Evolutionary conservation across 148 eudicot genomes (phyloP).

Genomic region (Heliosperma pusillum): DNA sequence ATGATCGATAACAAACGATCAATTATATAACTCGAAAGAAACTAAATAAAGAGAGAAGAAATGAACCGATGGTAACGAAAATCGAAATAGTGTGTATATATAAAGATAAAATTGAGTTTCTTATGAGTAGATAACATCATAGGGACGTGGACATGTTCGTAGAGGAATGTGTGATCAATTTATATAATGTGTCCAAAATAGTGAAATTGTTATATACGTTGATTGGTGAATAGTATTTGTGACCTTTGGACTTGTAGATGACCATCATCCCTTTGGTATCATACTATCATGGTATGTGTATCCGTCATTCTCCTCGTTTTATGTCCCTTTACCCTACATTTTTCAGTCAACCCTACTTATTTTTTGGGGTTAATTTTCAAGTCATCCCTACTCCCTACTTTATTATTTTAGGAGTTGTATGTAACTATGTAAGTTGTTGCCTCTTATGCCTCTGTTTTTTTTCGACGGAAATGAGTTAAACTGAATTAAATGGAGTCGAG

Average conservation of each 20-base stretch:
- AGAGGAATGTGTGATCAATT: neutral
- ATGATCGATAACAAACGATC: too few species aligned
- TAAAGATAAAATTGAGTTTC: neutral
- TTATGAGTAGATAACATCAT: constrained; percentile 6
- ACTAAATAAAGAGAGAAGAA: neutral
- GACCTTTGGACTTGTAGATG: constrained; percentile 18
- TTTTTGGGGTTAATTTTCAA: too few species aligned
- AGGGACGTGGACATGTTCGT: neutral
- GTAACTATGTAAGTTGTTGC: too few species aligned
- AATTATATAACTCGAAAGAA: neutral
- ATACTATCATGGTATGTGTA: neutral
- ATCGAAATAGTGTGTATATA: neutral
- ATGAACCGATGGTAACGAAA: neutral
- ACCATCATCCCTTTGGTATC: neutral
- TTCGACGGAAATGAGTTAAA: too few species aligned
- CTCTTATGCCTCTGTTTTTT: too few species aligned
- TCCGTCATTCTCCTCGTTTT: neutral
- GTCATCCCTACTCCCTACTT: too few species aligned
- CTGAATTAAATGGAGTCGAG: too few species aligned
- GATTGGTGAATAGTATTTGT: constrained; percentile 8
- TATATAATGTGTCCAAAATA: neutral
- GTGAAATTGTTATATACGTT: neutral
- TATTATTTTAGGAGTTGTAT: too few species aligned
- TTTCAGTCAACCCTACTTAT: too few species aligned
- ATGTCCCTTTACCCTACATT: neutral